These are phyloP conservation scores for Zasmidium citrigriseum DNA, from an alignment of 2,329 filamentous ascomycete genomes.

Conservation along the genomic window DNA sequence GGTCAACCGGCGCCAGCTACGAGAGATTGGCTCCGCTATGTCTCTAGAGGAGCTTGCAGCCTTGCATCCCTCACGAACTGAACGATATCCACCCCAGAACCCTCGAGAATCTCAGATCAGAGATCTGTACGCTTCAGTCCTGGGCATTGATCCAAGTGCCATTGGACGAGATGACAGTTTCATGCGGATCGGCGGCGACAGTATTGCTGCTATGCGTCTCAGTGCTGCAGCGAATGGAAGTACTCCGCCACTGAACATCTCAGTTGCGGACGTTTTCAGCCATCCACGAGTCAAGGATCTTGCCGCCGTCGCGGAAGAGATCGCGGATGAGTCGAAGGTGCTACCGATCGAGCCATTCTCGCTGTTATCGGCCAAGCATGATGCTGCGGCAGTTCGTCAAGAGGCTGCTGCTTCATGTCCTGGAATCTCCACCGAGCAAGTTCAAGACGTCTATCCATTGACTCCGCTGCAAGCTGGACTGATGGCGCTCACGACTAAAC, in stretches of 20 bases:
- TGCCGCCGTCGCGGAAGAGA: neutral
- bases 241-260: conserved; percentile 7
- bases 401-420: conserved; percentile 10
- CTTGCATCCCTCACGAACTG: conserved; percentile 45
- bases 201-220: conserved; percentile 62
- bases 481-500: conserved; percentile 55
- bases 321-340: neutral
- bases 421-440: conserved; percentile 12
- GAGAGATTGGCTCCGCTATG: conserved; percentile 37
- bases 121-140: conserved; percentile 55
- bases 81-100: conserved; percentile 28
- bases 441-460: conserved; percentile 55
- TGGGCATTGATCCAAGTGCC: conserved; percentile 45
- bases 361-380: neutral
- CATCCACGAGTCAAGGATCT: neutral
- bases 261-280: conserved; percentile 45
- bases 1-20: conserved; percentile 60
- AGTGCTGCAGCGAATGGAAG: conserved; percentile 40
- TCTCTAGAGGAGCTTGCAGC: neutral
- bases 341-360: neutral
- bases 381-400: neutral
- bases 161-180: conserved; percentile 69
- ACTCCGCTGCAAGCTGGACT: conserved; percentile 30
- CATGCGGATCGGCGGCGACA: conserved; percentile 72
- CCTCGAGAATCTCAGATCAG: conserved; percentile 21